These are phyloP conservation scores for Tolypocladium guangdongense DNA, from an alignment of 2,329 filamentous ascomycete species.

Conservation along the genomic window DNA sequence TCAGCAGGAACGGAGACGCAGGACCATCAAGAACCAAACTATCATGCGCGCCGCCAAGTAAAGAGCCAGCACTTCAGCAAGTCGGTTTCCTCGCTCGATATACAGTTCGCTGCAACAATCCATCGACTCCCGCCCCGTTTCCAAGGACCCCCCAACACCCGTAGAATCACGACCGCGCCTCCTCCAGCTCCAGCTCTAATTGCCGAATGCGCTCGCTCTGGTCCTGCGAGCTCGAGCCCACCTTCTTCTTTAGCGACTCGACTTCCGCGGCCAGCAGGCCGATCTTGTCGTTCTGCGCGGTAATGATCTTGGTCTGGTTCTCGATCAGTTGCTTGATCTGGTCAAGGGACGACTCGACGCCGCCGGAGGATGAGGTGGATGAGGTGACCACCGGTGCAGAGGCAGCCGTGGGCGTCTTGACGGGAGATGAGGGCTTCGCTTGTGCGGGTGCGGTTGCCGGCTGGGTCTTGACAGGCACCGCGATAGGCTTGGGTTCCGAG, in stretches of 20 bases:
- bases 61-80: not conserved
- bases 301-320: slow-evolving; percentile 67
- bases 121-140: not conserved
- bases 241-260: slow-evolving; percentile 68
- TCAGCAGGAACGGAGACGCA: not conserved
- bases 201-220: slow-evolving; percentile 59
- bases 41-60: not conserved
- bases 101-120: not conserved
- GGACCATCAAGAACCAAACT: not conserved
- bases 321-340: slow-evolving; percentile 72
- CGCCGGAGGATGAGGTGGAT: slow-evolving; percentile 17
- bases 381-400: slow-evolving; percentile 18
- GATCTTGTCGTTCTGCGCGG: slow-evolving; percentile 67
- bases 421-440: slow-evolving; percentile 21
- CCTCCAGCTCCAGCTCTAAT: slow-evolving; percentile 56
- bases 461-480: slow-evolving; percentile 20
- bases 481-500: slow-evolving; percentile 29
- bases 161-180: slow-evolving; percentile 40
- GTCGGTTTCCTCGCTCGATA: not conserved
- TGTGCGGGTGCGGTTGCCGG: slow-evolving; percentile 9
- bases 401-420: slow-evolving; percentile 14
- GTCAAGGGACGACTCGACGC: slow-evolving; percentile 53
- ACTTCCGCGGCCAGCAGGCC: slow-evolving; percentile 59
- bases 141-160: slow-evolving; percentile 1
- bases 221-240: slow-evolving; percentile 44